Percentiles rank a stretch among this genome's conserved stretches.
Evolutionary conservation across 108 stramenopile species (phyloP).

Genomic region (Pseudonitzschia multiseries): DNA sequence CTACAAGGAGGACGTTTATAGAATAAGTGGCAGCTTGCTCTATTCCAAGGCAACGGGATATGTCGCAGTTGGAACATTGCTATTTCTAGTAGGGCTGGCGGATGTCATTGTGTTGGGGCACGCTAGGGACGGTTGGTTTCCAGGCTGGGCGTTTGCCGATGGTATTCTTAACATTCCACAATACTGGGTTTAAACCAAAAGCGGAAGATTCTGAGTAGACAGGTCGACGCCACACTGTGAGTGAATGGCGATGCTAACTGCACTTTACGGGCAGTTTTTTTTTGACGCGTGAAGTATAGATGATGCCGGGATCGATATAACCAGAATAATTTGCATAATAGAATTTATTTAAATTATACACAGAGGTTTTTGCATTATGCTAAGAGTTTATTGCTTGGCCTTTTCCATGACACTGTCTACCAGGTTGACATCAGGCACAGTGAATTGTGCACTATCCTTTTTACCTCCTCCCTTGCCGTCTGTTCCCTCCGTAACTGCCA

Average conservation of each 20-base stretch:
- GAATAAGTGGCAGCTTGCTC: conserved; percentile 44
- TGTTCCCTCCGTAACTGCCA: conserved; percentile 72
- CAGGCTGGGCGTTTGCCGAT: conserved; percentile 26
- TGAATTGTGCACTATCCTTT: conserved; percentile 78
- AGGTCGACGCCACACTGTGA: no score
- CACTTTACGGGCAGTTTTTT: no score
- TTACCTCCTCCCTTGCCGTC: conserved; percentile 90
- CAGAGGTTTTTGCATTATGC: neutral
- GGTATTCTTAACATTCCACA: conserved; percentile 16
- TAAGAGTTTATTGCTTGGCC: conserved; percentile 42
- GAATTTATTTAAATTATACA: neutral
- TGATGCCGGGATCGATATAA: no score
- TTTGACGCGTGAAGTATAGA: no score
- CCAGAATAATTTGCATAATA: neutral
- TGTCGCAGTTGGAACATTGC: conserved; percentile 51
- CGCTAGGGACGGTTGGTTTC: conserved; percentile 43
- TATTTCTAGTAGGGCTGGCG: conserved; percentile 65
- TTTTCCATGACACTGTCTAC: conserved; percentile 67
- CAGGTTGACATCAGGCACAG: conserved; percentile 52
- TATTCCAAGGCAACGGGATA: conserved; percentile 54
- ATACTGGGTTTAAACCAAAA: conserved; percentile 5
- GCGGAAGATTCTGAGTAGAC: neutral
- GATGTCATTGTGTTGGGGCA: conserved; percentile 39
- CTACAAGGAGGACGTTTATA: conserved; percentile 43
- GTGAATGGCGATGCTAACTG: no score